Evolutionary conservation across 352 stramenopile species (phyloP).

Genomic region (Globisporangium takayamanum): DNA sequence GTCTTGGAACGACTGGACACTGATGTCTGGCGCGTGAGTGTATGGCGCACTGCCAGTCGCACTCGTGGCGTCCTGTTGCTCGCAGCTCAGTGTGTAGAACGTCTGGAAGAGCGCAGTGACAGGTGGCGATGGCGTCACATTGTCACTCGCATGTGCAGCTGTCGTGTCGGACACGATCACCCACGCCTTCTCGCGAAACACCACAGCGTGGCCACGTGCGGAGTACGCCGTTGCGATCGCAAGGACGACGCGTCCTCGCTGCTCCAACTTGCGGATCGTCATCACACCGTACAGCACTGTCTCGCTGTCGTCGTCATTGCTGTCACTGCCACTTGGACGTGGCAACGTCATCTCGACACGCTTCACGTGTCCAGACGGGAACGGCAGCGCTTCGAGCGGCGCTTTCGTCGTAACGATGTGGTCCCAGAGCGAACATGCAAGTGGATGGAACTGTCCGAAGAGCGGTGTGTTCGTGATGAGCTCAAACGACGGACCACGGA

Average conservation of each 20-base stretch:
- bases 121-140: background rate
- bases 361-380: too few relatives aligned
- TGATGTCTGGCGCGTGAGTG: background rate
- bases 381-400: too few relatives aligned
- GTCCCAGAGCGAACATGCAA: too few relatives aligned
- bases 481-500: too few relatives aligned
- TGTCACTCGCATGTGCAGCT: background rate
- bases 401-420: too few relatives aligned
- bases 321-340: too few relatives aligned
- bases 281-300: background rate
- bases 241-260: background rate
- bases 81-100: constrained; percentile 1
- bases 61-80: background rate
- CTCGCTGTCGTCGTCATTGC: background rate
- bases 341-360: background rate
- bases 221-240: background rate
- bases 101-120: constrained; percentile 4
- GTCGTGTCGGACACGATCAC: background rate
- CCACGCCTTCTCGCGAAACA: background rate
- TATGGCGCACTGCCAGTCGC: background rate
- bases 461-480: too few relatives aligned
- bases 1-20: background rate
- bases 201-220: too few relatives aligned
- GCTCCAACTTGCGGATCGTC: background rate
- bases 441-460: too few relatives aligned